Evolutionary conservation across 1,139 yeast species (phyloP), one percentile per base, ranked within the genome.

Genomic region (Yamadazyma diospyri): DNA sequence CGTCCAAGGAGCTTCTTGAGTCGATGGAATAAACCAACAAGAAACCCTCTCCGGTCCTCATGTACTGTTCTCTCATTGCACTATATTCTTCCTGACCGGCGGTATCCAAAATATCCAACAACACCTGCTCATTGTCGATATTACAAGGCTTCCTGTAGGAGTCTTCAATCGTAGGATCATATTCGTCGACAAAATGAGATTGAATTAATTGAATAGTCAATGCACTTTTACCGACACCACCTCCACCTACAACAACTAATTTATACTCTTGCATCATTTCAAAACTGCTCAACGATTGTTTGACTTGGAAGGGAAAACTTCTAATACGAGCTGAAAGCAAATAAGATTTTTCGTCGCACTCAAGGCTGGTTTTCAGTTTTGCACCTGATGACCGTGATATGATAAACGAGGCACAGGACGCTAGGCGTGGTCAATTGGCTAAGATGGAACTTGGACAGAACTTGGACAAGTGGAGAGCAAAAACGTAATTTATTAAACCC

Each of bases 81-180:
- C 89, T 79, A 59, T 88, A 92, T 61, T 92, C 97, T 61, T 92
- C 98, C 67, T 89, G 97, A 27, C 98, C 98, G 11, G 98, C 97
- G 26, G 98, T 92, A 59, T 92, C 98, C 56, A 92, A 74, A 35
- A 92, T 87, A 60, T 92, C 81, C 51, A 76, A 61, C 30, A 75
- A 61, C 6, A 69, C 73, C 40, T 65, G 72, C 38, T 68, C 72
- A 23, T 61, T 64, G 47, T 75, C 78, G 31, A 76, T 70, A 30
- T 63, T 66, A 47, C 78, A 72, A 40, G 70, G 76, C 46, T 76
- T 76, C 39, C 79, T 57, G 56, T 76, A 76, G 12, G 78, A 71
- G 51, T 76, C 98, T 61, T 92, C 98, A 51, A 92, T 92, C 13
- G 98, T 92, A 11, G 98, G 98, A 61, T 94, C 97, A 51, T 92